Evolutionary conservation across 1,139 yeast species (phyloP).

Genomic region (Kurtzmaniella quercitrusa): DNA sequence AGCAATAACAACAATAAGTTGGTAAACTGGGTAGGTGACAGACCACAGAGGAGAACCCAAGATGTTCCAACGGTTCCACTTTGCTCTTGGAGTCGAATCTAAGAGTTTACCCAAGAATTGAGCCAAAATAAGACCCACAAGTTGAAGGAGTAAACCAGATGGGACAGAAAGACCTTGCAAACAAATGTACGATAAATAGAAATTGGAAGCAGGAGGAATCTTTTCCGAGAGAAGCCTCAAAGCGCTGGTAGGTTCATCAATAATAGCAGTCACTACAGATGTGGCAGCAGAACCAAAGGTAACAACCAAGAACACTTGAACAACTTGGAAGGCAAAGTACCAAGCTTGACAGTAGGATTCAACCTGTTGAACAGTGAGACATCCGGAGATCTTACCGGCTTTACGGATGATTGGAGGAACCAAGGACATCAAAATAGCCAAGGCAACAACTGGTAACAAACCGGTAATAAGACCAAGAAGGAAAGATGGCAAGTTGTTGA

Average conservation of each 20-base stretch:
- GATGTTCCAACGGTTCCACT: constrained; percentile 41
- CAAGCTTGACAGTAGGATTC: constrained; percentile 82
- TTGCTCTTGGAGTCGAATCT: constrained; percentile 45
- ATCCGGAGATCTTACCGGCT: constrained; percentile 71
- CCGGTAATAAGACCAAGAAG: constrained; percentile 83
- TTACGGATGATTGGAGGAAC: constrained; percentile 66
- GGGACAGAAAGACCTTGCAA: constrained; percentile 41
- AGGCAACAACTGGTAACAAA: constrained; percentile 75
- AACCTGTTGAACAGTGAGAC: constrained; percentile 63
- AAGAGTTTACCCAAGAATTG: constrained; percentile 43
- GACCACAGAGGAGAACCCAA: constrained; percentile 43
- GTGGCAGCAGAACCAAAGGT: constrained; percentile 79
- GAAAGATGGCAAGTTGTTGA: constrained; percentile 60
- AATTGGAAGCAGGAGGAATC: constrained; percentile 71
- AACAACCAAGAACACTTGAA: constrained; percentile 77
- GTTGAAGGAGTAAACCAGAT: constrained; percentile 35
- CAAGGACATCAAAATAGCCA: constrained; percentile 77
- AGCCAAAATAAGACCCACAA: constrained; percentile 42
- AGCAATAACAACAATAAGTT: constrained; percentile 36
- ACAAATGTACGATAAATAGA: constrained; percentile 52
- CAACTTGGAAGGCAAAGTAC: constrained; percentile 84
- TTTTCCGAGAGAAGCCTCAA: constrained; percentile 54
- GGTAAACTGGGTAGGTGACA: constrained; percentile 36
- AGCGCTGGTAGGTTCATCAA: constrained; percentile 49
- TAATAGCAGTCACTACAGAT: constrained; percentile 60